Percentiles rank a stretch among this genome's conserved stretches.
Evolutionary conservation across 345 rosid species (phyloP).

Genomic region (Gossypium turneri): DNA sequence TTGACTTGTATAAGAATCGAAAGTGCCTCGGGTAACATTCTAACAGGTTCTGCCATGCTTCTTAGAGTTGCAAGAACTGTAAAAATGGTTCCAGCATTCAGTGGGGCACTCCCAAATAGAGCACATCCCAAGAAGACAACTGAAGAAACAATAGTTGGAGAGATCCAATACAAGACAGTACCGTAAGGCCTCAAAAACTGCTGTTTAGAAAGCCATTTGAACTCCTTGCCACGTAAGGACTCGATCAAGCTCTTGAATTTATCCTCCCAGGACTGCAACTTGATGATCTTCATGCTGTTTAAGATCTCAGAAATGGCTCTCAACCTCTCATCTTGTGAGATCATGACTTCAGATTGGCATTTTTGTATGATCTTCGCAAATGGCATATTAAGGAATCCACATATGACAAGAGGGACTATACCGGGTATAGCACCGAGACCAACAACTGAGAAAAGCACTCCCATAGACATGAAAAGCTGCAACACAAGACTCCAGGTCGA

Average conservation of each 20-base stretch:
- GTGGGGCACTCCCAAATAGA: conserved; percentile 47
- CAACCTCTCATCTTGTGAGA: conserved; percentile 63
- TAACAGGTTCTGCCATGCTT: conserved; percentile 60
- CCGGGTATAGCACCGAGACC: conserved; percentile 63
- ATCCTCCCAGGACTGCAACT: conserved; percentile 81
- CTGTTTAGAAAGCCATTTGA: conserved; percentile 54
- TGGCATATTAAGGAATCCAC: conserved; percentile 53
- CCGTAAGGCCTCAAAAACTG: conserved; percentile 49
- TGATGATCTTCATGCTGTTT: conserved; percentile 70
- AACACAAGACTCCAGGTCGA: conserved; percentile 42
- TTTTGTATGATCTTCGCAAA: conserved; percentile 52
- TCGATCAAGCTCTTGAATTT: conserved; percentile 60
- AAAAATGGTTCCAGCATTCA: conserved; percentile 71
- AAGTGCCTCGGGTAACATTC: conserved; percentile 70
- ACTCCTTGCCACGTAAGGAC: conserved; percentile 48
- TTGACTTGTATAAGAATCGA: conserved; percentile 65
- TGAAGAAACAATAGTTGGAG: conserved; percentile 66
- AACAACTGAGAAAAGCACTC: conserved; percentile 47
- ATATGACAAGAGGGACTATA: conserved; percentile 42
- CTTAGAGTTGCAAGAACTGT: conserved; percentile 67
- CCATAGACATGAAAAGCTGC: conserved; percentile 53
- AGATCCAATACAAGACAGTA: conserved; percentile 58
- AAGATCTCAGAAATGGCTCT: conserved; percentile 63
- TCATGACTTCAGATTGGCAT: conserved; percentile 61
- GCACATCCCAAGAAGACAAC: conserved; percentile 61